These are phyloP conservation scores for Bimuria novae-zelandiae DNA, from an alignment of 2,329 filamentous ascomycete genomes.

Conservation along the genomic window DNA sequence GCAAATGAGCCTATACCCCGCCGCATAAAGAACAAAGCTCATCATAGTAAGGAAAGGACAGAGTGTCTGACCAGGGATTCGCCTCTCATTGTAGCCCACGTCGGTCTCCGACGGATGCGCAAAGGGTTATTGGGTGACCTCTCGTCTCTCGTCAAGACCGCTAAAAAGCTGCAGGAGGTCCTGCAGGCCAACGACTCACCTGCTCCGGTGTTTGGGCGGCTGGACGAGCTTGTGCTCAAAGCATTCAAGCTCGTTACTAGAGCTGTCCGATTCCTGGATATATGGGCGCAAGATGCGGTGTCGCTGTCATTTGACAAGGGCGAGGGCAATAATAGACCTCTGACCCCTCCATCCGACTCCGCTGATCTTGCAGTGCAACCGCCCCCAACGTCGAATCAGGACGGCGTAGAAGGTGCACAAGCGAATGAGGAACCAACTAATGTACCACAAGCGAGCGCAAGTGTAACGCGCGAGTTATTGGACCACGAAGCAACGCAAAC, in stretches of 20 bases:
- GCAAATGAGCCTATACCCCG: slow-evolving; percentile 41
- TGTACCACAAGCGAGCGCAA: slow-evolving; percentile 43
- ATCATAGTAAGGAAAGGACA: slow-evolving; percentile 72
- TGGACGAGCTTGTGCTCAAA: slow-evolving; percentile 92
- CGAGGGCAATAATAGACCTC: slow-evolving; percentile 40
- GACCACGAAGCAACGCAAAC: slow-evolving; percentile 37
- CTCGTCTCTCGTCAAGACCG: slow-evolving; percentile 84
- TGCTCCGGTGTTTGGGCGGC: slow-evolving; percentile 68
- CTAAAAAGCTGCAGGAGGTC: slow-evolving; percentile 80
- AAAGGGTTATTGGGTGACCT: slow-evolving; percentile 89
- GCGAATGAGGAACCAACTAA: slow-evolving; percentile 49
- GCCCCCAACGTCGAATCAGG: slow-evolving; percentile 27
- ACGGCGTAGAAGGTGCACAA: slow-evolving; percentile 40
- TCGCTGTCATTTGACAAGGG: slow-evolving; percentile 54
- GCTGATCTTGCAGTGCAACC: slow-evolving; percentile 38
- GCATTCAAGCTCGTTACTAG: slow-evolving; percentile 94
- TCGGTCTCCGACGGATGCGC: slow-evolving; percentile 76
- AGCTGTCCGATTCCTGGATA: slow-evolving; percentile 85
- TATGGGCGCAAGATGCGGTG: slow-evolving; percentile 67
- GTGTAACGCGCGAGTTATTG: slow-evolving; percentile 30
- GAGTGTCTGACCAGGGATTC: slow-evolving; percentile 86
- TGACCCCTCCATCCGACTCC: slow-evolving; percentile 46
- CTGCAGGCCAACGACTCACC: slow-evolving; percentile 50
- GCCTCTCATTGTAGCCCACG: slow-evolving; percentile 72
- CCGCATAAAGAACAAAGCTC: slow-evolving; percentile 15